Evolutionary conservation across 164 flowering plant genomes (phyloP), one percentile per base, ranked within the genome.

Genomic region (Nelumbo lutea): DNA sequence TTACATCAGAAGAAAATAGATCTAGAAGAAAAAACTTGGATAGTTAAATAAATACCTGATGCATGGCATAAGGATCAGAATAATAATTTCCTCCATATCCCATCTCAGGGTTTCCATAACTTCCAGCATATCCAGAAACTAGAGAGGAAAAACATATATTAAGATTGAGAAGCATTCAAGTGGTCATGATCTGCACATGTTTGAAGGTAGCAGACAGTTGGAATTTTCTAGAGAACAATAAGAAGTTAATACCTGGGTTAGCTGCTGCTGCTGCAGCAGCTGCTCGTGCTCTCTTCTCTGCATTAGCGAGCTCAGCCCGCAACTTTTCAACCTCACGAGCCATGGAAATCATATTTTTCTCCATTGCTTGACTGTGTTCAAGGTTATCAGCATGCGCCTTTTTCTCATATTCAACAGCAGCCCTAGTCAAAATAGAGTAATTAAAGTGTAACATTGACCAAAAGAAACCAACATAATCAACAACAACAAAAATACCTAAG

Each of bases 351-450:
- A 82, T 81, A 64, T 75, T 78, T 64, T 82, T 83, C 82, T 89
- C 92, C 92, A 90, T 84, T 61, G 68, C 78, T 63, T 79, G 76
- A 42, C 79, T 62, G 2, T 84, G 86, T 65, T 86, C 84, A 10
- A 78, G 81, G 74, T 90, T 90, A 51, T 65, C 81, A n/a, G 78
- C 77, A 60, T 53, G 80, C 11, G 76, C 77, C 77, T 85, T 85
- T 71, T 85, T 90, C 82, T 93, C 98, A 66, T 41, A 65, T 38
- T 90, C 91, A 70, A 91, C 66, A 27, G 96, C 98, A 78, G 83
- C 88, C 80, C 96, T 78, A 13, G n/a, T 53, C 14, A 53, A 53
- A 27, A 53, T 53, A 10, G 14, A 53, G 14, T 11, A 11, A 53
- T 9, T 6, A 3, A 53, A 53, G n/a, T 11, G 14, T 53, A 27